phyloP scores from a whole-genome alignment of 345 rosid species.

The Arabidopsis suecica region DNA sequence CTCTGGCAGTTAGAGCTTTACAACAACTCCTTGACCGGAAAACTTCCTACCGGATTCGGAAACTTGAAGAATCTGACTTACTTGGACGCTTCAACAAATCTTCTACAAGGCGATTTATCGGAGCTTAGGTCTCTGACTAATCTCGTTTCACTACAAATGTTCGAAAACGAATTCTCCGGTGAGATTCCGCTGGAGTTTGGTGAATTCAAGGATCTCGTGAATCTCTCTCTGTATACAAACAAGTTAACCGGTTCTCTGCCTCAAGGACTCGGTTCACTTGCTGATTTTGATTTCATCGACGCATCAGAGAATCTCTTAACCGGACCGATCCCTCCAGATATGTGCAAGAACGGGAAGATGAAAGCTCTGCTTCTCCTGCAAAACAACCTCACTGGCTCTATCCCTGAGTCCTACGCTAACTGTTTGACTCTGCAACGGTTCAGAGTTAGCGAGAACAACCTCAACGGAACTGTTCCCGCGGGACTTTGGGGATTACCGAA shows the following conservation, averaged over 20 bases:
- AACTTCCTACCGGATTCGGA: conserved; percentile 69
- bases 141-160: conserved; percentile 67
- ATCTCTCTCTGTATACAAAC: conserved; percentile 75
- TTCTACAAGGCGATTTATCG: conserved; percentile 66
- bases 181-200: conserved; percentile 81
- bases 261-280: conserved; percentile 67
- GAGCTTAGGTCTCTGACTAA: conserved; percentile 62
- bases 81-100: conserved; percentile 68
- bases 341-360: conserved; percentile 89
- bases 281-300: conserved; percentile 75
- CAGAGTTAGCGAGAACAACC: conserved; percentile 70
- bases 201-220: conserved; percentile 60
- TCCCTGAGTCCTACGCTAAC: conserved; percentile 67
- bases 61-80: conserved; percentile 62
- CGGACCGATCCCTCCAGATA: conserved; percentile 82
- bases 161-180: conserved; percentile 62
- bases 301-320: conserved; percentile 76
- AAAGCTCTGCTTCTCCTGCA: conserved; percentile 64
- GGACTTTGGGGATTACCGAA: conserved; percentile 87
- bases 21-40: conserved; percentile 62
- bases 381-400: conserved; percentile 75
- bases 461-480: conserved; percentile 70
- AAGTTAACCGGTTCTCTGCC: conserved; percentile 75
- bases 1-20: conserved; percentile 78
- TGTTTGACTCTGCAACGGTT: conserved; percentile 67